Conservation (phyloP, 2,329 filamentous ascomycete genomes). For the Aspergillus sp. region DNA sequence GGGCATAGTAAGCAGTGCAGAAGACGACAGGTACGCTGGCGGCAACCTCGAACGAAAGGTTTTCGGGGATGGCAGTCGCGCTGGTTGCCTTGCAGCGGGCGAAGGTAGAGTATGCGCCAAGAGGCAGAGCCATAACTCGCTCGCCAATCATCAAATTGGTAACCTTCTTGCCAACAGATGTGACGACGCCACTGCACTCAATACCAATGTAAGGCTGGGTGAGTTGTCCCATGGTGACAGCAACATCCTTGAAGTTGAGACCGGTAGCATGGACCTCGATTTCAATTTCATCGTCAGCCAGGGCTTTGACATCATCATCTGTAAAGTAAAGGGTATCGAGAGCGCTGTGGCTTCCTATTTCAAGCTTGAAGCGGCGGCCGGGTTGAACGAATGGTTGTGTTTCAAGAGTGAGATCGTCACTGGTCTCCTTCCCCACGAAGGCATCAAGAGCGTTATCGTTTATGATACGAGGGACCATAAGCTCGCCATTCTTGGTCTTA, state of each 20-base stretch:
- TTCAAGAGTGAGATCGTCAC: too few relatives aligned
- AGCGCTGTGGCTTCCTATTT: too few relatives aligned
- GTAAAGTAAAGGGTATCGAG: too few relatives aligned
- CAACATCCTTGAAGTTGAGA: not conserved
- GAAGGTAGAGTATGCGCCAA: not conserved
- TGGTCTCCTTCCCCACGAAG: too few relatives aligned
- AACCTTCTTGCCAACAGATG: not conserved
- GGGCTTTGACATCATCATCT: too few relatives aligned
- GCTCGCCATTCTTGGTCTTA: too few relatives aligned
- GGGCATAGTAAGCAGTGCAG: not conserved
- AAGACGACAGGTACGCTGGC: not conserved
- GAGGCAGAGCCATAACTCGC: not conserved
- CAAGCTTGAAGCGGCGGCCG: too few relatives aligned
- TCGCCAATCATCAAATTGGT: not conserved
- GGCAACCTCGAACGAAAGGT: not conserved
- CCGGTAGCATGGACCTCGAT: not conserved
- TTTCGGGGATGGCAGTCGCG: not conserved
- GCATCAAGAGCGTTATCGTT: too few relatives aligned
- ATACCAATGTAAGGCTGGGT: not conserved
- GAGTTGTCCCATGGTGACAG: not conserved
- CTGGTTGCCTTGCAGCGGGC: not conserved
- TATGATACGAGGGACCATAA: too few relatives aligned
- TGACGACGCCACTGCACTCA: not conserved
- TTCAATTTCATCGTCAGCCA: not conserved
- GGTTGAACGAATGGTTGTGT: too few relatives aligned